Base-by-base conservation (phyloP, 805 yeast genomes). In the Kuraishia hungarica region DNA sequence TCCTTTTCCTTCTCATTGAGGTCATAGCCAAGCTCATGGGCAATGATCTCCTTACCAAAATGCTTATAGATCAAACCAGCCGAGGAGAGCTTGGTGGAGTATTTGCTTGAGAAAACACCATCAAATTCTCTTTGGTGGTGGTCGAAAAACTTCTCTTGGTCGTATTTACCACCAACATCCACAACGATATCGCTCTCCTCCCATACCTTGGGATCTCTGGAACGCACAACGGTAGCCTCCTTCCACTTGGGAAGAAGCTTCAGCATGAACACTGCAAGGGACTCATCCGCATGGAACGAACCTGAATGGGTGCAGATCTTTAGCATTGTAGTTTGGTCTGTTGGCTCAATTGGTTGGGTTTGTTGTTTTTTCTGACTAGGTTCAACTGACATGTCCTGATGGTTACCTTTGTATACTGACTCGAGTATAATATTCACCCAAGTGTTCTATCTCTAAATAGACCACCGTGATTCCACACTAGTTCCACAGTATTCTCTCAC, bases 271-370 rank as follows among this genome's bases (percentile, higher is more conserved):
- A 93, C 97, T 1, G 98, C 99, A 53, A 94, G 78, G 11, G 96
- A 84, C 70, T 94, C 99, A 69, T 94, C 99, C 11, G 98, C 98
- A 67, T 94, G 99, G 77, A 94, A 94, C 0, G 91, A 80, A 7
- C 99, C 99, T 52, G 92, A 86, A 64, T 88, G 96, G 13, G 97
- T 92, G 66, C 97, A 93, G 56, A 92, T 88, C 64, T 81, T 83
- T 57, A 83, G 67, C 65, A 74, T 68, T 55, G 57, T 60, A 26
- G 29, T 5, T 26, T 10, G 8, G 29, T 26, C 29, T 26, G 10
- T 5, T 26, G 29, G 10, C 29, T 26, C 10, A 20, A 51, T 53
- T 51, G 58, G 26, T 10, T 23, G 15, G 29, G 57, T 57, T 52
- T 69, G 70, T 57, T 64, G 72, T 60, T 62, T 67, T 62, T 68